Evolutionary conservation across 2,329 filamentous ascomycete species (phyloP).

Genomic region (Arthrobotrys iridis): DNA sequence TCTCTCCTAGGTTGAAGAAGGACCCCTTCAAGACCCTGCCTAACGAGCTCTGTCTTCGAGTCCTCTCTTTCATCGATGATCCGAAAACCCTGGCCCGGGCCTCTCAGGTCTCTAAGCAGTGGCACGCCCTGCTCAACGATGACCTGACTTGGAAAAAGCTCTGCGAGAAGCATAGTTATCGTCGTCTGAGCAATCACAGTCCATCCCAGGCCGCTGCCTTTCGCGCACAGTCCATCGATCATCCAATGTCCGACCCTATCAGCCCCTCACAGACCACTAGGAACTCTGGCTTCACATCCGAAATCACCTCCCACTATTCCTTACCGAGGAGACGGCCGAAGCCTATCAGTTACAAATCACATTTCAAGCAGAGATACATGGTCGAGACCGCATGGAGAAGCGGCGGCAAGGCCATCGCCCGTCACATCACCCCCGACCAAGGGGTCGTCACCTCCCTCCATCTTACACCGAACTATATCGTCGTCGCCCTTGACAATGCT

Average conservation of each 20-base stretch:
- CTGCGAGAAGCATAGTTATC: constrained; percentile 94
- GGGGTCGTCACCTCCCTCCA: constrained; percentile 96
- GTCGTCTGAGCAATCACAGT: constrained; percentile 60
- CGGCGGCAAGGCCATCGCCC: constrained; percentile 82
- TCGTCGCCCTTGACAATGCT: constrained; percentile 95
- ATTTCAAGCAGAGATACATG: constrained; percentile 97
- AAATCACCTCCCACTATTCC: constrained; percentile 58
- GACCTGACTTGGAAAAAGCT: constrained; percentile 99
- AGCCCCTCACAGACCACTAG: constrained; percentile 40
- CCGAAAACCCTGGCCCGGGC: constrained; percentile 91
- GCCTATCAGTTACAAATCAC: constrained; percentile 87
- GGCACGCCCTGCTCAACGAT: constrained; percentile 91
- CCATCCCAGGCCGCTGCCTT: constrained; percentile 50
- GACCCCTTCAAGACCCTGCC: constrained; percentile 93
- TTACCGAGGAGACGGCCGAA: constrained; percentile 67
- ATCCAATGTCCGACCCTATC: constrained; percentile 42
- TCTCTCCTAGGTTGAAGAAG: constrained; percentile 92
- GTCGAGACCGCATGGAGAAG: constrained; percentile 97
- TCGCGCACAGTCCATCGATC: constrained; percentile 39
- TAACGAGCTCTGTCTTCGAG: constrained; percentile 88
- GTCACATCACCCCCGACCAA: constrained; percentile 94
- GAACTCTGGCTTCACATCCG: constrained; percentile 57
- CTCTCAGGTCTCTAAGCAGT: constrained; percentile 93
- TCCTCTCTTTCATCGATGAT: constrained; percentile 96
- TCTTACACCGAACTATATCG: constrained; percentile 93